A percentile compares a stretch with the other conserved stretches of the same genome.
Conservation (phyloP, 1,139 yeast species). For the Taphrina pruni region DNA sequence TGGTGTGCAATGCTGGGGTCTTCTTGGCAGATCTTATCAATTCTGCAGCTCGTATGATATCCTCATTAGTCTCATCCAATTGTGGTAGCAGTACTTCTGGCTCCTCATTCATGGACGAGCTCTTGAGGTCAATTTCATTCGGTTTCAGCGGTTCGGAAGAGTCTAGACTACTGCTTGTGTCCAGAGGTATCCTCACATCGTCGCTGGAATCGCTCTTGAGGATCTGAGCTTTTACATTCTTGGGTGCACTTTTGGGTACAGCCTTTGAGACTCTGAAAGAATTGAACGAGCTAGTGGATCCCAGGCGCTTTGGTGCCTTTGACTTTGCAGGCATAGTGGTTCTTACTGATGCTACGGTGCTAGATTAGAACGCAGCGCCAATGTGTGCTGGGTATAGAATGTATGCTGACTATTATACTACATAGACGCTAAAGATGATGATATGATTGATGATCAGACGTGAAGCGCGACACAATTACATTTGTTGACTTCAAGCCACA, state of each 20-base stretch:
- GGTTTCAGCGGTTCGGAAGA: neutral
- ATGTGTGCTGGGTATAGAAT: neutral
- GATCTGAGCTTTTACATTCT: conserved; percentile 7
- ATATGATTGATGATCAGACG: conserved; percentile 5
- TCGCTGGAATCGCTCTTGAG: conserved; percentile 2
- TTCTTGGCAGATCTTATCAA: conserved; percentile 14
- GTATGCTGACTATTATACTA: too few species aligned
- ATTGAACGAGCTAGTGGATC: conserved; percentile 16
- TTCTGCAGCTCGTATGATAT: conserved; percentile 5
- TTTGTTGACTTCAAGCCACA: conserved; percentile 7
- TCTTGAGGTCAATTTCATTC: neutral
- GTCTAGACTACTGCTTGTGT: conserved; percentile 4
- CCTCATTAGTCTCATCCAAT: conserved; percentile 18
- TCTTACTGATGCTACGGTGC: neutral
- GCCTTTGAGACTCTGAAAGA: conserved; percentile 25
- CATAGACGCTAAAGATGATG: too few species aligned
- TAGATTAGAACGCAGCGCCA: neutral
- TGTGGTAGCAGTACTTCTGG: conserved; percentile 10
- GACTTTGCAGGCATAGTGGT: conserved; percentile 23
- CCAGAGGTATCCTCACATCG: conserved; percentile 9
- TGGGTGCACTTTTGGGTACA: neutral
- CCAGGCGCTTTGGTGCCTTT: conserved; percentile 1
- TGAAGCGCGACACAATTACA: conserved; percentile 13
- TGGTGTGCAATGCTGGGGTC: conserved; percentile 26
- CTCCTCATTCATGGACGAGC: neutral